phyloP scores from a whole-genome alignment of 1,284 basidiomycete genomes.

The Flammula alnicola region DNA sequence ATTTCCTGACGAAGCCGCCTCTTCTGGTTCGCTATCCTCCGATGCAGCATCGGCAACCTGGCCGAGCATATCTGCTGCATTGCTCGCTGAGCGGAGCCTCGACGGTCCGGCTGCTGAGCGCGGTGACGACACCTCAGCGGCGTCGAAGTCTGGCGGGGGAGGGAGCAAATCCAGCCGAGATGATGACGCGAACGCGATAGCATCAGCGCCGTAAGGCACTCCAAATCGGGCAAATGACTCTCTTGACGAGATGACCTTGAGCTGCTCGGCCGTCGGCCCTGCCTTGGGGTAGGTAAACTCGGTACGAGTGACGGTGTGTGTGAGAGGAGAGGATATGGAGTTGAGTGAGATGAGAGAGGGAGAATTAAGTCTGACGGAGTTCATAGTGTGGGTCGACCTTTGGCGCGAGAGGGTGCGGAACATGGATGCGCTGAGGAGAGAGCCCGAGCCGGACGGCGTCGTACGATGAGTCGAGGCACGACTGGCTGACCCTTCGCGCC shows the following conservation, averaged over 20 bases:
- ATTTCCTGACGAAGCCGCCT: conserved; percentile 1
- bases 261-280: conserved; percentile 56
- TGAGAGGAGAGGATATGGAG: conserved; percentile 55
- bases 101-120: conserved; percentile 26
- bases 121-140: conserved; percentile 19
- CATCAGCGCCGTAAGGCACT: conserved; percentile 56
- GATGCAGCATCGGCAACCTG: background rate
- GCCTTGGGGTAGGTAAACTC: conserved; percentile 55
- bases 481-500: conserved; percentile 30
- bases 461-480: conserved; percentile 28
- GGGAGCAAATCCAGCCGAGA: conserved; percentile 38
- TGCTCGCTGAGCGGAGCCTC: conserved; percentile 29
- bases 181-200: conserved; percentile 50
- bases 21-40: background rate
- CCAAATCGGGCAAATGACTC: conserved; percentile 54
- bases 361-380: conserved; percentile 42
- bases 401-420: conserved; percentile 48
- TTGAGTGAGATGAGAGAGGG: conserved; percentile 53
- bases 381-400: conserved; percentile 39
- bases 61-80: conserved; percentile 17
- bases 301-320: conserved; percentile 54
- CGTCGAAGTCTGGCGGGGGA: conserved; percentile 46
- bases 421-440: conserved; percentile 33
- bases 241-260: conserved; percentile 52
- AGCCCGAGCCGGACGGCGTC: conserved; percentile 31